Base-by-base conservation (phyloP, 331 rosid genomes). In the Telfairia occidentalis region DNA sequence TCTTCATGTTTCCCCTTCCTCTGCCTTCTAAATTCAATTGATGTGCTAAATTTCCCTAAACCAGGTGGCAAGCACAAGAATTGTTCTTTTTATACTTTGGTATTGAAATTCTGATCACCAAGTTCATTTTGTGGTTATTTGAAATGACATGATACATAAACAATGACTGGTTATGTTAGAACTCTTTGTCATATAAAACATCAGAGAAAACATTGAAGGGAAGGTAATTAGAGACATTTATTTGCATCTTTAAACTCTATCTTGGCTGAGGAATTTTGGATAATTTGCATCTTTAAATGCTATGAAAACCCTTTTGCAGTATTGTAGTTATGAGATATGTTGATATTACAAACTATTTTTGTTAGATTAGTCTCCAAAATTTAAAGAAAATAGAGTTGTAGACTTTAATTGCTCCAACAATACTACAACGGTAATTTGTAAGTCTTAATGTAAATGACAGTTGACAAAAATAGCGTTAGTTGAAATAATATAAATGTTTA, bases 371-470 rank as follows among this genome's bases (percentile, higher is more conserved):
- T 61, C 58, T 94, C 65, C 97, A 91, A 79, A 92, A 91, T 81
- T 79, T 94, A 80, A 87, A 84, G 73, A 87, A 92, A 87, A n/a
- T n/a, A 60, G 87, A 85, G 79, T 66, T 94, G 81, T 97, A 91
- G 79, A 92, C 96, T 83, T 23, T 91, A 72, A 88, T 91, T 77
- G 91, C 97, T 86, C 96, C 98, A 59, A 97, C 97, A 61, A 40
- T 91, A 82, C 86, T 94, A 35, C 98, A 97, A 1, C 89, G 96
- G 23, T 88, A 96, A 63, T 94, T 88, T 78, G 38, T 89, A 80
- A 94, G 88, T 69, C 88, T 94, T 49, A 91, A 93, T 92, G 98
- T 93, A 80, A 80, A 67, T 48, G 53, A 52, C 48, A 70, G 21
- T 77, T 35, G 5, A 35, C 8, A n/a, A 64, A 8, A 61, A 18